A percentile compares a stretch with the other conserved stretches of the same genome.
Evolutionary conservation across 169 alveolate species (phyloP).

Genomic region (Miamiensis avidus): DNA sequence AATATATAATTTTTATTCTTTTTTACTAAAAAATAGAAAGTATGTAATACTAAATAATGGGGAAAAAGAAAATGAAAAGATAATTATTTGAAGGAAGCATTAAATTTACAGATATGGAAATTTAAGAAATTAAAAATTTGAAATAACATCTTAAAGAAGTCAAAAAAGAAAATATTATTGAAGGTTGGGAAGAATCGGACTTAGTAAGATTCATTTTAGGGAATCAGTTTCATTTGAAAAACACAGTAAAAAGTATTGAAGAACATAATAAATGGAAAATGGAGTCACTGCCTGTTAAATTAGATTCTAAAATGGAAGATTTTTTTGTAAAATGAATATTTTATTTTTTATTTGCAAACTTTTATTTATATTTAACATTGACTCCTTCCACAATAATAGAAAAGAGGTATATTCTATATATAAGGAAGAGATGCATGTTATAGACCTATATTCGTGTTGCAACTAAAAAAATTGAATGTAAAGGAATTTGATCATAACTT

Average conservation of each 20-base stretch:
- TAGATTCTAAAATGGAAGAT: conserved; percentile 24
- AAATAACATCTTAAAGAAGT: conserved; percentile 2
- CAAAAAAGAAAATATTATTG: background rate
- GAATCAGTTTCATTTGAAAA: conserved; percentile 1
- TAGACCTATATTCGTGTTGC: conserved; percentile 70
- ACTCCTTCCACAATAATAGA: conserved; percentile 19
- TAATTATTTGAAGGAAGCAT: conserved; percentile 15
- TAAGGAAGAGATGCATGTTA: conserved; percentile 73
- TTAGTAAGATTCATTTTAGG: conserved; percentile 12
- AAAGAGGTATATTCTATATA: conserved; percentile 66
- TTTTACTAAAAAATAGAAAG: background rate
- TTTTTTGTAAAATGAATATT: conserved; percentile 18
- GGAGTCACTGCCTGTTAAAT: conserved; percentile 14
- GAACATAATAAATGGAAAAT: conserved; percentile 25
- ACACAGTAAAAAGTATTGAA: background rate
- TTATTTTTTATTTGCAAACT: background rate
- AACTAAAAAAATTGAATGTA: conserved; percentile 51
- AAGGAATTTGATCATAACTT: conserved; percentile 50
- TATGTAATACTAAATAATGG: background rate
- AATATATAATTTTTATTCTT: background rate
- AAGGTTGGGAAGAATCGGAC: conserved; percentile 2
- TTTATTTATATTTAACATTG: no score
- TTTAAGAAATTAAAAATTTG: conserved; percentile 5
- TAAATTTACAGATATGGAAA: conserved; percentile 1
- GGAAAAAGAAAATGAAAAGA: conserved; percentile 4